Evolutionary conservation across 108 stramenopile genomes (phyloP).

Genomic region (Pseudonitzschia delicatissima): DNA sequence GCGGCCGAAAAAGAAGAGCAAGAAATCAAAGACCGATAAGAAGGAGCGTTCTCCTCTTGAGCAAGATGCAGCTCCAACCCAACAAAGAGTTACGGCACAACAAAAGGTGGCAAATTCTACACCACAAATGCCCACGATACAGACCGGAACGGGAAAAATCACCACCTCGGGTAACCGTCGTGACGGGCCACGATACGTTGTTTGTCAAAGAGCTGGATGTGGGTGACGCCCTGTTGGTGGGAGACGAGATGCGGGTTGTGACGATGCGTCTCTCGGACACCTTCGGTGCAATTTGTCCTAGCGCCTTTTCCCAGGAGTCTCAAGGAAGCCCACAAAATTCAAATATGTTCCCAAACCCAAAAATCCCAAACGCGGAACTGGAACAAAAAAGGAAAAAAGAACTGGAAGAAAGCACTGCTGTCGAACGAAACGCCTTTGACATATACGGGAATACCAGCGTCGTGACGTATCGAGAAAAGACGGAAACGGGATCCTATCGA

Average conservation of each 20-base stretch:
- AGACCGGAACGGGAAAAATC: slow-evolving; percentile 59
- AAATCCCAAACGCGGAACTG: slow-evolving; percentile 41
- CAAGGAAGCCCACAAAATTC: slow-evolving; percentile 52
- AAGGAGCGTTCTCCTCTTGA: background rate
- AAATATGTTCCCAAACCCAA: slow-evolving; percentile 63
- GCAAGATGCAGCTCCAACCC: background rate
- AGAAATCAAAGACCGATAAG: slow-evolving; percentile 17
- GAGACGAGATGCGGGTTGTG: slow-evolving; percentile 62
- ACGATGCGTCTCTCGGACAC: slow-evolving; percentile 73
- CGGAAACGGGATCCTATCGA: slow-evolving; percentile 74
- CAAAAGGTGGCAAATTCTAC: background rate
- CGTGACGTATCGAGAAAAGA: slow-evolving; percentile 74
- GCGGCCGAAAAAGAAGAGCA: slow-evolving; percentile 46
- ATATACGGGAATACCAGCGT: slow-evolving; percentile 46
- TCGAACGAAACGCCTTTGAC: slow-evolving; percentile 58
- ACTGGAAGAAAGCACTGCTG: slow-evolving; percentile 37
- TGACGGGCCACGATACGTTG: slow-evolving; percentile 59
- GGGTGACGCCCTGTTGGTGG: slow-evolving; percentile 69
- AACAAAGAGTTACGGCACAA: slow-evolving; percentile 1
- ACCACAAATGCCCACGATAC: slow-evolving; percentile 32
- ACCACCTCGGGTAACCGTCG: slow-evolving; percentile 77
- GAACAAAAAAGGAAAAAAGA: slow-evolving; percentile 29
- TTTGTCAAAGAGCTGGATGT: slow-evolving; percentile 56
- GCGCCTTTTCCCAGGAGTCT: slow-evolving; percentile 53
- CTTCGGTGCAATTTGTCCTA: slow-evolving; percentile 59